Evolutionary conservation across 164 flowering plant species (phyloP).

Genomic region (Chimonanthus praecox): DNA sequence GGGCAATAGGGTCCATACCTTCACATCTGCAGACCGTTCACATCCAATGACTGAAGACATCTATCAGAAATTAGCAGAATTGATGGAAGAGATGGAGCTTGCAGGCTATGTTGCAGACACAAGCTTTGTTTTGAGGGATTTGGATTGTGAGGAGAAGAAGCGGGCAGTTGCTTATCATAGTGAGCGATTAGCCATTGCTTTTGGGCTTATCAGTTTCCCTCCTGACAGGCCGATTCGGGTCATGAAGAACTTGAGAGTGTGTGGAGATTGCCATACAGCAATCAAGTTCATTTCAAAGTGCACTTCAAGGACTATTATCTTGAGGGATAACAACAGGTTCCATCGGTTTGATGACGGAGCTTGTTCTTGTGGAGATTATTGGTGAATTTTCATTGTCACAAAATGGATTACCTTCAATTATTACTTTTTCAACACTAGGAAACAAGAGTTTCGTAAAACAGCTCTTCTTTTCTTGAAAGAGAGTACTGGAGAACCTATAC

Average conservation of each 20-base stretch:
- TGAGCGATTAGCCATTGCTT: conserved; percentile 85
- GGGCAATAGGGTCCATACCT: conserved; percentile 71
- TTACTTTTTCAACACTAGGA: not conserved
- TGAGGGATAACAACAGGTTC: conserved; percentile 82
- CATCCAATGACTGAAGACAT: conserved; percentile 50
- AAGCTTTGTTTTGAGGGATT: conserved; percentile 56
- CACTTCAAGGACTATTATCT: conserved; percentile 57
- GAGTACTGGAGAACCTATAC: not conserved
- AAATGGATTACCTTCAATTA: not conserved
- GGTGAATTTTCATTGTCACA: conserved; percentile 36
- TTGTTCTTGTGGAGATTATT: conserved; percentile 87
- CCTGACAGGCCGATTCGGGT: conserved; percentile 64
- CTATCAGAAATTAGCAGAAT: conserved; percentile 61
- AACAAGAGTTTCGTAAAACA: not conserved
- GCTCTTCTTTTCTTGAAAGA: not conserved
- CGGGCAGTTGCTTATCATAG: conserved; percentile 70
- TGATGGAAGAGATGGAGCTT: conserved; percentile 61
- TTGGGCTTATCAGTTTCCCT: conserved; percentile 69
- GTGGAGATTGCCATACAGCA: conserved; percentile 89
- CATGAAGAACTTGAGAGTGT: conserved; percentile 92
- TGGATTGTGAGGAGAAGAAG: conserved; percentile 64
- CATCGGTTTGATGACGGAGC: conserved; percentile 81
- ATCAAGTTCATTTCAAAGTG: conserved; percentile 85
- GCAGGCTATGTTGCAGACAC: conserved; percentile 82
- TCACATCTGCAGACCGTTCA: conserved; percentile 66